Conservation (phyloP, 495 filamentous ascomycete genomes). For the Podospora pseudopauciseta region DNA sequence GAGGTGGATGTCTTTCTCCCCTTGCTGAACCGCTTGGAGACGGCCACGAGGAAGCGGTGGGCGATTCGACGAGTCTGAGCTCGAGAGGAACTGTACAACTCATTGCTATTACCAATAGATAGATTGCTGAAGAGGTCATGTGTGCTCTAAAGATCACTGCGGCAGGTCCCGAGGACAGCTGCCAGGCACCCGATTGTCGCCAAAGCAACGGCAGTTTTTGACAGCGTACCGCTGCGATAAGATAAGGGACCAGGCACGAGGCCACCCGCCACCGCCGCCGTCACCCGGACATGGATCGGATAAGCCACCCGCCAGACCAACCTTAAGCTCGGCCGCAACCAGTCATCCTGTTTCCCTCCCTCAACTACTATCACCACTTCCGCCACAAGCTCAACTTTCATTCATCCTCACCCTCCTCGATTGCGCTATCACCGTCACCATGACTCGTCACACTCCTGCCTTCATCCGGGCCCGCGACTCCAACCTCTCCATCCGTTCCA, state of each 20-base stretch:
- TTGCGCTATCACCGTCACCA: conserved; percentile 17
- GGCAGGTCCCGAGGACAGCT: neutral
- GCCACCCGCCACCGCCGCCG: neutral
- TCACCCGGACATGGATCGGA: neutral
- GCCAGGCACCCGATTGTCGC: neutral
- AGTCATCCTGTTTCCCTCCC: neutral
- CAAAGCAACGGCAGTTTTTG: neutral
- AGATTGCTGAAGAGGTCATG: neutral
- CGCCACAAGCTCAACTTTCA: neutral
- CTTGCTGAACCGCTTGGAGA: neutral
- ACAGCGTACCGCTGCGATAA: neutral
- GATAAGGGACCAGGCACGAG: neutral
- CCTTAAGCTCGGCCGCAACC: neutral
- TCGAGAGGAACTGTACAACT: neutral
- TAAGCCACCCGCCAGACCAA: neutral
- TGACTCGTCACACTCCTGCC: conserved; percentile 42
- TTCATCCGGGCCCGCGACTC: conserved; percentile 40
- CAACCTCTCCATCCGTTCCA: conserved; percentile 38
- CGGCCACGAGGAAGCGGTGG: neutral
- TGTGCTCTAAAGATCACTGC: neutral
- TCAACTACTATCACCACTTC: neutral
- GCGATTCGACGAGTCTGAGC: neutral
- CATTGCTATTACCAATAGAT: neutral
- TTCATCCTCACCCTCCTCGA: neutral
- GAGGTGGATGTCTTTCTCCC: neutral